Conservation (phyloP, 441 rosid species). For the Raphanus hybrid region DNA sequence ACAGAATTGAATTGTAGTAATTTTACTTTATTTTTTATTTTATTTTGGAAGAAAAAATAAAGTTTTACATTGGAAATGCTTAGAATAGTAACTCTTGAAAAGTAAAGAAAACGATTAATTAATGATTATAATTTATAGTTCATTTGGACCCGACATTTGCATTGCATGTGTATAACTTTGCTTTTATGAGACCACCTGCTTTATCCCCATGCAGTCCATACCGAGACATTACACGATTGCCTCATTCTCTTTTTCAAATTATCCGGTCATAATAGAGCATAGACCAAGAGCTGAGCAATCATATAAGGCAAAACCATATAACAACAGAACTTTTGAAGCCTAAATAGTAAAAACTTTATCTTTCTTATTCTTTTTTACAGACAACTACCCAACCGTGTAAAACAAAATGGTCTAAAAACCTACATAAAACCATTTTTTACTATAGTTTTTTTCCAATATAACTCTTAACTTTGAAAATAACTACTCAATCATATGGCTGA, state of each 20-base stretch:
- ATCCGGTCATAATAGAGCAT: constrained; percentile 36
- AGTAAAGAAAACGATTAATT: background rate
- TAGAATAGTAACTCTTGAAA: background rate
- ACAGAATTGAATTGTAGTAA: too few relatives aligned
- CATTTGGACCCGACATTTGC: constrained; percentile 5
- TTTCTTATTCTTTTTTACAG: background rate
- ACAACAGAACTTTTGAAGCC: constrained; percentile 16
- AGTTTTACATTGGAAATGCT: too few relatives aligned
- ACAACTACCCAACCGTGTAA: constrained; percentile 1
- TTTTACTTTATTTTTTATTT: too few relatives aligned
- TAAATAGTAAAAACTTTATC: constrained; percentile 7
- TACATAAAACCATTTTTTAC: constrained; percentile 1
- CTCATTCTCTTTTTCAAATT: constrained; percentile 14
- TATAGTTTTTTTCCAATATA: background rate
- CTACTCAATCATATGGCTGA: background rate
- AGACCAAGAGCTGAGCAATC: constrained; percentile 10
- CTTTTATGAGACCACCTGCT: constrained; percentile 37
- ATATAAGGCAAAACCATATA: constrained; percentile 16
- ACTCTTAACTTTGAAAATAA: constrained; percentile 2
- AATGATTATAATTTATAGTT: constrained; percentile 16
- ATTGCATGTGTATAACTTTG: constrained; percentile 29
- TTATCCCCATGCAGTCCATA: constrained; percentile 28
- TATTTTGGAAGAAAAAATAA: too few relatives aligned
- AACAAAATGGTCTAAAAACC: background rate
- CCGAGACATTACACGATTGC: constrained; percentile 35